A percentile compares a stretch with the other conserved stretches of the same genome.
Conservation (phyloP, 2,329 filamentous ascomycete genomes). For the Apiospora aurea region DNA sequence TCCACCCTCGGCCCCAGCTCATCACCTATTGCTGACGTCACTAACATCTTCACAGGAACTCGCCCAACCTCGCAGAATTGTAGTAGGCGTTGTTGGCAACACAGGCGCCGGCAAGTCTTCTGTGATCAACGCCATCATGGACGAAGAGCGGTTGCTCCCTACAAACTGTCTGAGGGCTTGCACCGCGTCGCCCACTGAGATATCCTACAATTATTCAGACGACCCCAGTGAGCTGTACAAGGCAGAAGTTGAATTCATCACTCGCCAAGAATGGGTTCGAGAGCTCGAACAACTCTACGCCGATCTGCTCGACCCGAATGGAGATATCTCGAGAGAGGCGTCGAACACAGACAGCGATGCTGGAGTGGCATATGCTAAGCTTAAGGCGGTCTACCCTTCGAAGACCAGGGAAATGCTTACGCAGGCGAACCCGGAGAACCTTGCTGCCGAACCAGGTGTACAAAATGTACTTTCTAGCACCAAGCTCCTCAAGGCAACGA, state of each 20-base stretch:
- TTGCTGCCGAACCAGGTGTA: constrained; percentile 44
- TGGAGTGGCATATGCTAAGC: constrained; percentile 38
- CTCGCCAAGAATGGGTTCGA: constrained; percentile 34
- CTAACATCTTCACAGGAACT: neutral
- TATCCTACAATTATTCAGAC: constrained; percentile 40
- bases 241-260: constrained; percentile 41
- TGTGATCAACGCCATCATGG: constrained; percentile 34
- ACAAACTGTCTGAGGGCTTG: constrained; percentile 48
- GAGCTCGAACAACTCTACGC: constrained; percentile 36
- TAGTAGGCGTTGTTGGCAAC: constrained; percentile 33
- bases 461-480: constrained; percentile 14
- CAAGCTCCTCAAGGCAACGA: neutral
- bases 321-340: constrained; percentile 34
- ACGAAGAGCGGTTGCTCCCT: constrained; percentile 44
- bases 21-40: neutral
- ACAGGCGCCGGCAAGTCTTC: constrained; percentile 37
- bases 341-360: constrained; percentile 36
- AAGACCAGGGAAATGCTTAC: constrained; percentile 40
- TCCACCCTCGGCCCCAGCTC: neutral
- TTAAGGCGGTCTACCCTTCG: constrained; percentile 39
- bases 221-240: constrained; percentile 36
- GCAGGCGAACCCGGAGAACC: constrained; percentile 41
- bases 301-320: constrained; percentile 35
- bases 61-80: constrained; percentile 4
- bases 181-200: constrained; percentile 38